Conservation (phyloP, 2,329 filamentous ascomycete species). For the Coniochaeta sp. region DNA sequence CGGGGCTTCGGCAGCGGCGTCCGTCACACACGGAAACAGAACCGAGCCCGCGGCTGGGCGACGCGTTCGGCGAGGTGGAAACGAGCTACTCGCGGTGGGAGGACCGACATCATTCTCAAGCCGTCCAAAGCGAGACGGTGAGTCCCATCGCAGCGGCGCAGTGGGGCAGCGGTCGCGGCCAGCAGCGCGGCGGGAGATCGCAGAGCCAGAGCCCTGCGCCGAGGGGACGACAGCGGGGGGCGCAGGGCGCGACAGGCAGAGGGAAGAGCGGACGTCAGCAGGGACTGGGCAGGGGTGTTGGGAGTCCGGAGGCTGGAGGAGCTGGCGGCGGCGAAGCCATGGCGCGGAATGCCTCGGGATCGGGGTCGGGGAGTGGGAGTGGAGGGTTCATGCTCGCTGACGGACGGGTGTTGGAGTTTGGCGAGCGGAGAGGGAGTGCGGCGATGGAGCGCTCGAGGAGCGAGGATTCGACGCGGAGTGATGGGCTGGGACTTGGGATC, state of each 20-base stretch:
- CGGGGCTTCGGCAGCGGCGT: conserved; percentile 16
- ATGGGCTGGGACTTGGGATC: background rate
- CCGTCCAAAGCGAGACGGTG: background rate
- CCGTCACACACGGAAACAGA: conserved; percentile 37
- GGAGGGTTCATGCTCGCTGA: background rate
- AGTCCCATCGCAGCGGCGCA: background rate
- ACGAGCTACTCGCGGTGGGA: conserved; percentile 22
- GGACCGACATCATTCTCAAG: conserved; percentile 4
- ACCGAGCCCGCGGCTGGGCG: conserved; percentile 28
- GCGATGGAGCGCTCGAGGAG: background rate
- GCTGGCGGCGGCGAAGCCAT: background rate
- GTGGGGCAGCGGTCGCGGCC: background rate
- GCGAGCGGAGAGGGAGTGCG: background rate
- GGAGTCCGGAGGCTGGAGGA: background rate
- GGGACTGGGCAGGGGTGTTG: background rate
- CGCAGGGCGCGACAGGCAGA: background rate
- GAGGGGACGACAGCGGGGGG: background rate
- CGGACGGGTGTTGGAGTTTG: conserved; percentile 1
- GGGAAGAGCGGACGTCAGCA: background rate
- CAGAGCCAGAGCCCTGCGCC: background rate
- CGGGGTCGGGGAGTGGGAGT: background rate
- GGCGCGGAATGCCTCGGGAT: background rate
- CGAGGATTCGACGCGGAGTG: background rate
- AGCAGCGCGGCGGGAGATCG: background rate
- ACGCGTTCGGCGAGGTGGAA: conserved; percentile 19